Evolutionary conservation across 495 filamentous ascomycete genomes (phyloP), one percentile per base, ranked within the genome.

Genomic region (Hypoxylon rickii): DNA sequence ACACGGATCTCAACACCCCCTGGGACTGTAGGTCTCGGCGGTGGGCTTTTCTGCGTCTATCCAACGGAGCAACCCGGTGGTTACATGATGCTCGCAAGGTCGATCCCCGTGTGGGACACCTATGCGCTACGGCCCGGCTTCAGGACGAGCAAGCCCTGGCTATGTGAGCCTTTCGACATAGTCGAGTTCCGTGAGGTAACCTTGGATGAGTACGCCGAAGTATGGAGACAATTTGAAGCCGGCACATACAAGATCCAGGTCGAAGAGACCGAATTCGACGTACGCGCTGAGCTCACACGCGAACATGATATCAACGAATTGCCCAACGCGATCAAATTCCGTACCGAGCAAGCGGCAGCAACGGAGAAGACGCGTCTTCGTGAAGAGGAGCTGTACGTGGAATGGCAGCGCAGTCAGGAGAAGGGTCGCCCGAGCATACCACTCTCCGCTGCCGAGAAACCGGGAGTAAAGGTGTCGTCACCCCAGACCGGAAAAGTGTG

Each of bases 11-110:
- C 77, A 48, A 86, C 83, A 0, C 81, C 81, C 0, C 79, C 75
- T 11, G 82, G 83, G 1, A 77, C 75, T 3, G 74, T 83, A 0
- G 69, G 68, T 1, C 79, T 79, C 73, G 83, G 82, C 12, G 83
- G 83, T 5, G 73, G 67, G 7, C 79, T 78, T 52, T 76, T 83
- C 63, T 71, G 74, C 16, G 63, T 84, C 10, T 83, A 86, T 55
- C 79, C 80, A 7, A 79, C 83, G 5, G 82, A 84, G 50, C 74
- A 73, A 3, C 83, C 83, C 0, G 83, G 83, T 3, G 83, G 83
- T 0, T 84, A 83, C 57, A 76, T 80, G 66, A 73, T 83, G 56
- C 75, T 77, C 1, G 83, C 77, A 0, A 62, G 76, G 24, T 84
- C 82, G 0, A 76, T 86, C 11, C 80, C 79, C 0, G 71, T 77